Evolutionary conservation across 139 green algal genomes (phyloP).

Genomic region (Coelastrella sp.): DNA sequence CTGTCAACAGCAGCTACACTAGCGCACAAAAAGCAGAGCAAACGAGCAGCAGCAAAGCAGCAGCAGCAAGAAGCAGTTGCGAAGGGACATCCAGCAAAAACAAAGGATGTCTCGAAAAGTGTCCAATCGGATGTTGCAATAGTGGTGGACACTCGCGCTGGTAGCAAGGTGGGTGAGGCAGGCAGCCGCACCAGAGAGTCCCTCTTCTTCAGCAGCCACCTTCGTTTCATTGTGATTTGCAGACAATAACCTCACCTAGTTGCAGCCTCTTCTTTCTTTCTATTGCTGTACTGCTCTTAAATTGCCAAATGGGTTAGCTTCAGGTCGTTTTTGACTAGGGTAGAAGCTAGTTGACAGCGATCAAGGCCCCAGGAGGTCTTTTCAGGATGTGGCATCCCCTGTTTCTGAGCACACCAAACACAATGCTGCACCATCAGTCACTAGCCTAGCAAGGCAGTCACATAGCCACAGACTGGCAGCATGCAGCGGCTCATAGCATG

Average conservation of each 20-base stretch:
- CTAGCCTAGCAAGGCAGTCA: too few species aligned
- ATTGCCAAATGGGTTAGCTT: background rate
- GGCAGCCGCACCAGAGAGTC: background rate
- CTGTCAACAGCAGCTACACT: slow-evolving; percentile 38
- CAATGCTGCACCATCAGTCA: too few species aligned
- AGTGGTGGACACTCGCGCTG: slow-evolving; percentile 36
- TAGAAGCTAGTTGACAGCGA: background rate
- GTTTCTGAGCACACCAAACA: too few species aligned
- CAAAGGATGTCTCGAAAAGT: background rate
- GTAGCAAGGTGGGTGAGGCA: background rate
- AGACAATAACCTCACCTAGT: too few species aligned
- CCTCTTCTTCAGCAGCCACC: too few species aligned
- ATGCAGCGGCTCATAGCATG: too few species aligned
- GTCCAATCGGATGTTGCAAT: slow-evolving; percentile 41
- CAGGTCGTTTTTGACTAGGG: background rate
- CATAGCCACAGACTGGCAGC: too few species aligned
- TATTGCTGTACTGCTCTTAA: too few species aligned
- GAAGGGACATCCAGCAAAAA: background rate
- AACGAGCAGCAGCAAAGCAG: slow-evolving; percentile 35
- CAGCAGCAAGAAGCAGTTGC: slow-evolving; percentile 33
- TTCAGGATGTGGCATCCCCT: too few species aligned
- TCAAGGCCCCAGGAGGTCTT: too few species aligned
- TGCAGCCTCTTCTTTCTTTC: too few species aligned
- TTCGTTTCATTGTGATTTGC: too few species aligned
- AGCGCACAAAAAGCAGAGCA: slow-evolving; percentile 46